Evolutionary conservation across 345 rosid species (phyloP).

Genomic region (Salix suchowensis): DNA sequence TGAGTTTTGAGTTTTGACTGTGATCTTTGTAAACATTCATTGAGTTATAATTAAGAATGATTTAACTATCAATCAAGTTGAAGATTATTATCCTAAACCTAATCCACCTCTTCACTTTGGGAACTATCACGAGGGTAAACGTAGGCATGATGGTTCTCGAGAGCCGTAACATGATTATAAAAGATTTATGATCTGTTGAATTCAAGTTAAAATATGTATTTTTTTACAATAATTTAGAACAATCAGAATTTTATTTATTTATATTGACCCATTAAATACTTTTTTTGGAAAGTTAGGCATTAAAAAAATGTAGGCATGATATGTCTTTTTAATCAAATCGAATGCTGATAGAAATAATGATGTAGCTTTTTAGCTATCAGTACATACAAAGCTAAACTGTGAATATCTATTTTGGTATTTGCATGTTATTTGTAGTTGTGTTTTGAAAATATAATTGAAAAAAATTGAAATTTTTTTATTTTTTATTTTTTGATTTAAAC

Average conservation of each 20-base stretch:
- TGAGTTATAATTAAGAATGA: neutral
- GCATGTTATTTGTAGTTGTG: too few species aligned
- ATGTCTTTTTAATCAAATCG: neutral
- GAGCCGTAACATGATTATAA: too few species aligned
- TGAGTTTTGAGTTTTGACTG: neutral
- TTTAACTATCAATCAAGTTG: neutral
- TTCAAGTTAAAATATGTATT: too few species aligned
- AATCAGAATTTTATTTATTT: too few species aligned
- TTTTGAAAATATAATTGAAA: too few species aligned
- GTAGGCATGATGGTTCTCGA: neutral
- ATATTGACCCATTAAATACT: too few species aligned
- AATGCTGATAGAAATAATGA: neutral
- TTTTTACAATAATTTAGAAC: too few species aligned
- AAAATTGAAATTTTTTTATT: too few species aligned
- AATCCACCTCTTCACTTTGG: neutral
- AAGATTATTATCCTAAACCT: neutral
- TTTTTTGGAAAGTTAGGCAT: too few species aligned
- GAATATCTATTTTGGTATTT: too few species aligned
- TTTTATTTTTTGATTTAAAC: too few species aligned
- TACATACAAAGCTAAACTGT: neutral
- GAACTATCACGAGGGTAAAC: neutral
- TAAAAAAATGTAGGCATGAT: neutral
- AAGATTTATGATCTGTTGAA: too few species aligned
- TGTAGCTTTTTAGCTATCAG: conserved; percentile 5
- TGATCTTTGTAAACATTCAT: neutral